Evolutionary conservation across 1,284 basidiomycete genomes (phyloP).

Genomic region (Grifola frondosa): DNA sequence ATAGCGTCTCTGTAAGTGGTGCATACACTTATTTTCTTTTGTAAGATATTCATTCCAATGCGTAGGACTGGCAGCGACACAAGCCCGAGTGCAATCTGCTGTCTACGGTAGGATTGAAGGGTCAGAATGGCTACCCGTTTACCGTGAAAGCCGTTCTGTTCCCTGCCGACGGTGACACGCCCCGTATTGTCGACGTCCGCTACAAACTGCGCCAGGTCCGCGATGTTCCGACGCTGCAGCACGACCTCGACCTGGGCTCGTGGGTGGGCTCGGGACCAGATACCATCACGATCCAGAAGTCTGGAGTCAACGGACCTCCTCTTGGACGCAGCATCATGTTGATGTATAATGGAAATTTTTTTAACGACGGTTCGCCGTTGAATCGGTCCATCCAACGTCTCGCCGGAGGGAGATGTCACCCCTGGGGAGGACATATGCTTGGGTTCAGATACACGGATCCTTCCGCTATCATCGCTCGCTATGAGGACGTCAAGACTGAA

Average conservation of each 20-base stretch:
- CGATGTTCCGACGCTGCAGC: not conserved
- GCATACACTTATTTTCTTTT: no score
- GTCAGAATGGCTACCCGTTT: constrained; percentile 1
- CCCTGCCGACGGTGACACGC: not conserved
- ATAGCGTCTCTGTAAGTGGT: no score
- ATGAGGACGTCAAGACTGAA: constrained; percentile 5
- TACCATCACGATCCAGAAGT: not conserved
- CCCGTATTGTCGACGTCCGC: constrained; percentile 1
- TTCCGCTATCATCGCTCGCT: not conserved
- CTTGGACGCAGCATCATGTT: constrained; percentile 1
- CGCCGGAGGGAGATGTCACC: not conserved
- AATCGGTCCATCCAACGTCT: constrained; percentile 2
- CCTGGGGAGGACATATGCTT: constrained; percentile 1
- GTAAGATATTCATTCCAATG: no score
- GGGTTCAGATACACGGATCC: not conserved
- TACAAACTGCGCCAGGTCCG: constrained; percentile 2
- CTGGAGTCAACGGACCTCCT: not conserved
- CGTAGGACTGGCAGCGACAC: no score
- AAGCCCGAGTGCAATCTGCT: constrained; percentile 2
- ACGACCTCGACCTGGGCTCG: no score
- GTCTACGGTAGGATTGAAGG: no score
- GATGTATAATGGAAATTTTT: constrained; percentile 8
- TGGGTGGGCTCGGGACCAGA: no score
- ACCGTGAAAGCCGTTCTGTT: constrained; percentile 8
- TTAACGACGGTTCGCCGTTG: constrained; percentile 3